These are phyloP conservation scores for Evernia prunastri DNA, from an alignment of 495 filamentous ascomycete genomes.

Conservation along the genomic window DNA sequence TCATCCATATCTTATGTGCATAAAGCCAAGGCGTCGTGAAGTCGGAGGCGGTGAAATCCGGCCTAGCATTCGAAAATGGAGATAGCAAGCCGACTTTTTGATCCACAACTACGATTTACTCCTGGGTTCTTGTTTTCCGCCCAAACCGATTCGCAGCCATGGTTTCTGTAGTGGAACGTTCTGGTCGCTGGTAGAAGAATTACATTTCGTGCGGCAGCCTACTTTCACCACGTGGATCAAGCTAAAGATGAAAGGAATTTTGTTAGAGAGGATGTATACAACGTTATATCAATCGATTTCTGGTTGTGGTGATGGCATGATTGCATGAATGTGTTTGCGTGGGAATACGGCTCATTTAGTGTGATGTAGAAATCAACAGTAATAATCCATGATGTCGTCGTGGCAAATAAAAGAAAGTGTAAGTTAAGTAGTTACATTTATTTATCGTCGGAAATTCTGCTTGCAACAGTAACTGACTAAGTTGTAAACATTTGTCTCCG, in stretches of 20 bases:
- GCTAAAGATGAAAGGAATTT: neutral
- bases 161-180: neutral
- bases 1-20: neutral
- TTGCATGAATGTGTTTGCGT: neutral
- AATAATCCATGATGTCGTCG: neutral
- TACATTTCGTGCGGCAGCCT: neutral
- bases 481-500: neutral
- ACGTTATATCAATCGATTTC: neutral
- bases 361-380: neutral
- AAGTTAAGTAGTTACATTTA: too few relatives aligned
- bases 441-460: neutral
- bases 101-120: neutral
- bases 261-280: slow-evolving; percentile 2
- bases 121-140: neutral
- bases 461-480: slow-evolving; percentile 4
- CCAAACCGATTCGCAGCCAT: neutral
- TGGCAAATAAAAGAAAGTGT: neutral
- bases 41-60: neutral
- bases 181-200: neutral
- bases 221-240: too few relatives aligned
- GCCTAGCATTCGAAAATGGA: neutral
- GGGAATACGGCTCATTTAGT: neutral
- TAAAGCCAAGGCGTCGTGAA: neutral
- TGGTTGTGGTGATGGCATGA: neutral
- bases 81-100: neutral